A percentile compares a stretch with the other conserved stretches of the same genome.
These are phyloP conservation scores for Pichia kudriavzevii DNA, from an alignment of 1,139 yeast species.

Conservation along the genomic window DNA sequence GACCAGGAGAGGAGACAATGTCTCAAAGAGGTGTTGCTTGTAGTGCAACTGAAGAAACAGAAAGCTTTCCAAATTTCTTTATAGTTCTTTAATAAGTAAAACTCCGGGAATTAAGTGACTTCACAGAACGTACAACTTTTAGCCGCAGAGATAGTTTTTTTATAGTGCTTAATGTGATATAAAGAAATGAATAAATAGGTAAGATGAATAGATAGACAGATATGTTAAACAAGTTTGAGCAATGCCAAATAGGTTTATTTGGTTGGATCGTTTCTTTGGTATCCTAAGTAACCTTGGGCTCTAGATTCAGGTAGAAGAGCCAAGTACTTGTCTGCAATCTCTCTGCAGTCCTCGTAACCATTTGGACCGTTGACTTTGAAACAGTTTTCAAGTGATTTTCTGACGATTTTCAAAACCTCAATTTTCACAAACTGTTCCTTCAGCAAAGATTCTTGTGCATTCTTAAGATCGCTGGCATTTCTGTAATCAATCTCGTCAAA, in stretches of 20 bases:
- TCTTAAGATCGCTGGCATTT: slow-evolving; percentile 53
- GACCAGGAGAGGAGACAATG: slow-evolving; percentile 8
- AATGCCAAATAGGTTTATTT: slow-evolving; percentile 38
- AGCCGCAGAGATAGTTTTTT: too few species aligned
- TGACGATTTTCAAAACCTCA: slow-evolving; percentile 59
- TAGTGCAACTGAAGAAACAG: too few species aligned
- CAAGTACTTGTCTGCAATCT: slow-evolving; percentile 69
- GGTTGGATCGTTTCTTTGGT: slow-evolving; percentile 80
- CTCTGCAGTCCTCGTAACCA: slow-evolving; percentile 72
- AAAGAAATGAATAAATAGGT: too few species aligned
- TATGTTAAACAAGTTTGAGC: too few species aligned
- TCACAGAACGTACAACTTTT: too few species aligned
- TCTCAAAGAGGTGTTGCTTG: slow-evolving; percentile 17
- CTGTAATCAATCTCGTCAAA: slow-evolving; percentile 78
- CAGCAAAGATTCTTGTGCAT: slow-evolving; percentile 69
- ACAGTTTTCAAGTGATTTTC: slow-evolving; percentile 66
- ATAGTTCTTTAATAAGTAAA: too few species aligned
- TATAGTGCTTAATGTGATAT: too few species aligned
- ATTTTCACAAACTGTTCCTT: slow-evolving; percentile 78
- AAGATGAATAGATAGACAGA: too few species aligned
- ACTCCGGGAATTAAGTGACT: too few species aligned
- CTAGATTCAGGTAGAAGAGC: slow-evolving; percentile 66
- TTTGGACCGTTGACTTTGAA: slow-evolving; percentile 57
- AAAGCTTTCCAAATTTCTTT: too few species aligned
- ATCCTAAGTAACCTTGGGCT: slow-evolving; percentile 67